These are phyloP conservation scores for Ogataea zsoltii DNA, from an alignment of 805 yeast genomes.

Conservation along the genomic window DNA sequence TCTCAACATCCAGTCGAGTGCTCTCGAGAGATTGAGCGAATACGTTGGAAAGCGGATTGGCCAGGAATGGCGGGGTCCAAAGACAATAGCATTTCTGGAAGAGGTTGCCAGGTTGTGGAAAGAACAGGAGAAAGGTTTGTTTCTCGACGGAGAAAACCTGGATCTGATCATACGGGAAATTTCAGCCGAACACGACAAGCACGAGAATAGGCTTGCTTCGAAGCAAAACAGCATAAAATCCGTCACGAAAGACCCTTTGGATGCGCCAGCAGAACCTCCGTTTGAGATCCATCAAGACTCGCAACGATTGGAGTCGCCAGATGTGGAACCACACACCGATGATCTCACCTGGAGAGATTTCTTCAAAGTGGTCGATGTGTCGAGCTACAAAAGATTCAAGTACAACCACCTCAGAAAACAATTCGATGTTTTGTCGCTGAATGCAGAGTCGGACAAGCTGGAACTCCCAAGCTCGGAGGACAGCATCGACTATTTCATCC, in stretches of 20 bases:
- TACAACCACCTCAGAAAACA: conserved; percentile 66
- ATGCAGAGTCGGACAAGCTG: conserved; percentile 2
- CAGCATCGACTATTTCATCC: conserved; percentile 45
- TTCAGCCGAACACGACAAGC: conserved; percentile 17
- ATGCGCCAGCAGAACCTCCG: conserved; percentile 3
- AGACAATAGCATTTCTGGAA: conserved; percentile 67
- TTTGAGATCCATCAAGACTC: conserved; percentile 20
- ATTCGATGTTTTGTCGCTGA: conserved; percentile 42
- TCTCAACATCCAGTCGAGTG: conserved; percentile 83
- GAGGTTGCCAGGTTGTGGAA: conserved; percentile 83
- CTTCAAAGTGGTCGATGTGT: conserved; percentile 64
- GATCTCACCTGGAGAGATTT: conserved; percentile 69
- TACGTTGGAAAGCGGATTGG: conserved; percentile 78
- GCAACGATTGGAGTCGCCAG: not conserved
- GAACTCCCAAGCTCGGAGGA: conserved; percentile 26
- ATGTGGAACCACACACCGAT: conserved; percentile 1
- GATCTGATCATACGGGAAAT: conserved; percentile 61
- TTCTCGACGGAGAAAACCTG: conserved; percentile 76
- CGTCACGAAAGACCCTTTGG: not conserved
- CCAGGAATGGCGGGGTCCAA: conserved; percentile 76
- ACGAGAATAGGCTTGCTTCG: not conserved
- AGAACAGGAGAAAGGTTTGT: conserved; percentile 82
- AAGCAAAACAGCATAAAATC: conserved; percentile 5
- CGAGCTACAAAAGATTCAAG: conserved; percentile 60
- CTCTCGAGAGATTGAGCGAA: conserved; percentile 71